Base-by-base conservation (phyloP, 2,329 filamentous ascomycete genomes). In the Paracoccidioides brasiliensis region DNA sequence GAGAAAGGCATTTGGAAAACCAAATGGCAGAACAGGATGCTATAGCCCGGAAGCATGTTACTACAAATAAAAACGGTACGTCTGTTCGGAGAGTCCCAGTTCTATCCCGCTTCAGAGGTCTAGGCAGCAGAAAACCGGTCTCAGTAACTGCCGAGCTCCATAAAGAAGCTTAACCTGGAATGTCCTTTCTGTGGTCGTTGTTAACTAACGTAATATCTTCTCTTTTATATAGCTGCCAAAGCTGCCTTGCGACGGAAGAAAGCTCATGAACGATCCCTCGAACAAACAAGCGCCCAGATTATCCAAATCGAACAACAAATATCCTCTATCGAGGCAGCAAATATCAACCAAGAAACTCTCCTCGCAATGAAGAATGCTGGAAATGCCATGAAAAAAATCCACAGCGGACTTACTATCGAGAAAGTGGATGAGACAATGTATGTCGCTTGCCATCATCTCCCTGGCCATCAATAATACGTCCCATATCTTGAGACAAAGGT, bases 291-390 rank as follows among this genome's bases (percentile, higher is more conserved):
- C 57, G 82, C 86, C 37, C 91, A 97, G 74, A 94, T 97, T 67
- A 82, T 84, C 64, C 95, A 93, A 28, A 79, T 98, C 46, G 93
- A 98, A 72, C 86, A 90, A 68, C 90, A 98, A 71, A 94, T 97
- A 68, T 93, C 93, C 71, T 85, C 88, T 58, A 97, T 98, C 76
- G 93, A 98, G 74, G 89, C 90, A 50, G 93, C 93, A 59, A 98
- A 97, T 71, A 96, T 98, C 77, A 98, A 98, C 78, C 85, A 91
- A 74, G 90, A 96, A 78, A 98, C 93, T 10, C 78, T 97, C 61
- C 81, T 85, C 63, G 91, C 90, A 6, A 96, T 98, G 90, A 85
- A 95, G 80, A 85, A 85, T 68, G 91, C 93, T 9, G 84, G 88
- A 61, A 76, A 83, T 58, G 93, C 91, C 40, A 97, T 98, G 90